These are phyloP conservation scores for Ophiostoma triangulosporum DNA, from an alignment of 2,329 filamentous ascomycete species.

Conservation along the genomic window DNA sequence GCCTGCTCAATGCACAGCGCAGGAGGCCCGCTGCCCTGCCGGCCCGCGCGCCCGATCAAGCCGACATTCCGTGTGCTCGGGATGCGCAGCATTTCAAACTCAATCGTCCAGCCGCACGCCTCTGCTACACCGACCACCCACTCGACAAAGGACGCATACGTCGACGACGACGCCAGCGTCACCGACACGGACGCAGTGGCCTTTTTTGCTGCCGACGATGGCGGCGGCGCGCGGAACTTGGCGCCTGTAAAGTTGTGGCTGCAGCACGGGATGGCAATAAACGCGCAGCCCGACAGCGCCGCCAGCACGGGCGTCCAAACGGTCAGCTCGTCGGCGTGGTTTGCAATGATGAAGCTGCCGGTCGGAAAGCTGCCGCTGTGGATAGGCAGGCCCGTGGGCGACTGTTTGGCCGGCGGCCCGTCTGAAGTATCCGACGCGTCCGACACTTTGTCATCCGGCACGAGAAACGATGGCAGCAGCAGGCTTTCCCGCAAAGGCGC, in stretches of 20 bases:
- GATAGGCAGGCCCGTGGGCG: constrained; percentile 15
- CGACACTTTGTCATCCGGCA: background rate
- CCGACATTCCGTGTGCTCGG: constrained; percentile 83
- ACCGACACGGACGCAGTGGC: constrained; percentile 39
- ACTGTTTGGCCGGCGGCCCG: constrained; percentile 8
- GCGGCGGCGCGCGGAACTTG: constrained; percentile 52
- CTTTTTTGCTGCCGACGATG: constrained; percentile 29
- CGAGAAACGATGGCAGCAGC: constrained; percentile 19
- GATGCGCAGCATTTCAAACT: constrained; percentile 79
- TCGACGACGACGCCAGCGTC: constrained; percentile 41
- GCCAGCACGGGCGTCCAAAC: constrained; percentile 90
- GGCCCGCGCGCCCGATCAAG: constrained; percentile 50
- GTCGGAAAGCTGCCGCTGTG: constrained; percentile 54
- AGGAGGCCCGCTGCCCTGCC: constrained; percentile 10
- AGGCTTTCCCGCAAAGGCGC: constrained; percentile 27
- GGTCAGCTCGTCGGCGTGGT: constrained; percentile 93
- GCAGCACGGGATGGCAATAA: constrained; percentile 91
- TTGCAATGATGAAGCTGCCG: constrained; percentile 86
- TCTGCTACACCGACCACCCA: constrained; percentile 60
- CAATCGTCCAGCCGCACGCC: constrained; percentile 61
- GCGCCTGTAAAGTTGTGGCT: constrained; percentile 73
- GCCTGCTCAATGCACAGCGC: constrained; percentile 17
- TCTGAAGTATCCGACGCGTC: background rate
- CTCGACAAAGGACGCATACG: constrained; percentile 70
- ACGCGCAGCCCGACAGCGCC: constrained; percentile 59